A percentile compares a stretch with the other conserved stretches of the same genome.
These are phyloP conservation scores for Penicillium turbatum DNA, from an alignment of 495 filamentous ascomycete genomes.

Conservation along the genomic window DNA sequence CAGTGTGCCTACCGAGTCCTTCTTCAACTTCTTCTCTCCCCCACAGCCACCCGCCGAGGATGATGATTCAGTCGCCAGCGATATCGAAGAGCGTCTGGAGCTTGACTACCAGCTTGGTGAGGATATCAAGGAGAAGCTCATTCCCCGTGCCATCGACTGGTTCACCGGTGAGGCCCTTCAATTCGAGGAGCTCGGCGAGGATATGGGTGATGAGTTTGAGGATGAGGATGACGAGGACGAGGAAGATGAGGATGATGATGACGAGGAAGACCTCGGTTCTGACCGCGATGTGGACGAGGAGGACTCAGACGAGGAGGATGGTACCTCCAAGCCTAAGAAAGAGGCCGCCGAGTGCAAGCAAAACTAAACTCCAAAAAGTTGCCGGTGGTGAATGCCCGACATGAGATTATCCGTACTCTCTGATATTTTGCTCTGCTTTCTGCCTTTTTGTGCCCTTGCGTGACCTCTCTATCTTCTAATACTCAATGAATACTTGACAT, in stretches of 20 bases:
- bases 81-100: slow-evolving; percentile 97
- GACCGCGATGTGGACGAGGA: slow-evolving; percentile 50
- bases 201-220: slow-evolving; percentile 75
- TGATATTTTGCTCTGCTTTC: slow-evolving; percentile 33
- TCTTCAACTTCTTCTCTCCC: slow-evolving; percentile 99
- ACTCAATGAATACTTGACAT: slow-evolving; percentile 29
- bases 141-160: slow-evolving; percentile 98
- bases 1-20: slow-evolving; percentile 95
- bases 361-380: slow-evolving; percentile 56
- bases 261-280: slow-evolving; percentile 66
- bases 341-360: slow-evolving; percentile 99
- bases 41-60: slow-evolving; percentile 77
- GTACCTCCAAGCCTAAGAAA: slow-evolving; percentile 93
- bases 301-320: slow-evolving; percentile 96
- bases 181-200: slow-evolving; percentile 90
- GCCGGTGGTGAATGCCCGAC: slow-evolving; percentile 12
- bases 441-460: slow-evolving; percentile 28
- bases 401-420: slow-evolving; percentile 25
- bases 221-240: slow-evolving; percentile 94
- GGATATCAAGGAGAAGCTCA: slow-evolving; percentile 99
- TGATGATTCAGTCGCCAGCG: slow-evolving; percentile 72
- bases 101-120: slow-evolving; percentile 98
- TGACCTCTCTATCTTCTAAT: slow-evolving; percentile 31
- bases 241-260: slow-evolving; percentile 75
- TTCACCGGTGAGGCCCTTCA: slow-evolving; percentile 98